Percentiles rank a stretch among this genome's conserved stretches.
Conservation (phyloP, 2,329 filamentous ascomycete genomes). For the Scleromitrula shiraiana region DNA sequence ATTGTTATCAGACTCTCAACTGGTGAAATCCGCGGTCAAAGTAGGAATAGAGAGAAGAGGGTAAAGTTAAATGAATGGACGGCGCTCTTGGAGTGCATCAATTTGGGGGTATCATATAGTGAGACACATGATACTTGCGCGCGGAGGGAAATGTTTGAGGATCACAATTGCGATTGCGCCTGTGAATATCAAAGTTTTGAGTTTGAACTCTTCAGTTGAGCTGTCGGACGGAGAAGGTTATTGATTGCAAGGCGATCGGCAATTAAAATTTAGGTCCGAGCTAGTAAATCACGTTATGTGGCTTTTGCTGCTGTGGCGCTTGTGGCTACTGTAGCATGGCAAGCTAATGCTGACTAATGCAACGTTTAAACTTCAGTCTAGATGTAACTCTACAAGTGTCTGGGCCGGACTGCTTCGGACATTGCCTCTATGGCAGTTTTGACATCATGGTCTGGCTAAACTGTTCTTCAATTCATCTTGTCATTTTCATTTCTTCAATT, state of each 20-base stretch:
- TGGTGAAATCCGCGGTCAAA: background rate
- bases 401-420: too few species aligned
- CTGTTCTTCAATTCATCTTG: too few species aligned
- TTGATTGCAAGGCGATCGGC: constrained; percentile 6
- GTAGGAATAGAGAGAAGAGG: background rate
- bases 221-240: too few species aligned
- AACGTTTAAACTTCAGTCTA: too few species aligned
- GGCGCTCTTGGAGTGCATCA: constrained; percentile 4
- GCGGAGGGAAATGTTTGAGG: background rate
- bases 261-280: constrained; percentile 7
- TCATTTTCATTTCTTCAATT: too few species aligned
- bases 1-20: background rate
- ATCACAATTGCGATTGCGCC: constrained; percentile 3
- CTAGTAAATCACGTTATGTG: background rate
- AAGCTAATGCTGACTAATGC: too few species aligned
- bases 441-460: too few species aligned
- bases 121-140: constrained; percentile 3
- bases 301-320: too few species aligned
- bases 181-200: constrained; percentile 3
- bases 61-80: constrained; percentile 10
- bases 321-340: too few species aligned
- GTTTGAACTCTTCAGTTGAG: background rate
- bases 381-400: too few species aligned
- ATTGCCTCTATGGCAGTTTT: too few species aligned
- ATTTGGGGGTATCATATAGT: background rate